Base-by-base conservation (phyloP, 805 yeast species). In the Ogataea chonburiensis region DNA sequence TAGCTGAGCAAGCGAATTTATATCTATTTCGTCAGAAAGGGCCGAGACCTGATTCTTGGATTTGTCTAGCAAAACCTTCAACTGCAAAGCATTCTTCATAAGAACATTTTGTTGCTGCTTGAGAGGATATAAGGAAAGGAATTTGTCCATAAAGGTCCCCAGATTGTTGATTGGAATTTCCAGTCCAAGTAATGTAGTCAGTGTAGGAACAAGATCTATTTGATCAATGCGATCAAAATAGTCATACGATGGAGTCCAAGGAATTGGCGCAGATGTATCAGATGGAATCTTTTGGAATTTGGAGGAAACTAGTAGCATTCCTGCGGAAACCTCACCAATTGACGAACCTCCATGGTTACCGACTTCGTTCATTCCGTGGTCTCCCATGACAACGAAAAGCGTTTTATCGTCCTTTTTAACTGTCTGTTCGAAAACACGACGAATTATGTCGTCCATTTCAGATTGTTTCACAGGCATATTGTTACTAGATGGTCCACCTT, bases 271-370 rank as follows among this genome's bases (percentile, higher is more conserved):
- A 17, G 38, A 21, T n/a, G 31, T 7, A 5, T 30, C 37, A 52
- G 45, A 4, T 5, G 49, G 40, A 9, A 55, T 46, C 1, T 50
- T 38, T 31, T 63, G 46, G 37, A 88, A 72, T 47, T 72, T 71
- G 7, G 81, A 76, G 0, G 96, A 81, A 0, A 84, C 63, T 27
- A 91, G 70, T 1, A 79, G 63, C 52, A 93, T 51, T 0, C 83
- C 97, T 1, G 98, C 82, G 11, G 88, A 83, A 0, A 97, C 91
- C 59, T 93, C 99, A 2, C 96, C 95, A 0, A 71, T 56, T 3
- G 96, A 84, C 0, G 97, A 86, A 1, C 98, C 99, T 6, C 99
- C 99, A 58, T 93, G 98, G 51, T 89, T 91, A 1, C 97, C 97
- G 4, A 83, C 75, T 34, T 88, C 94, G 54, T 88, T 88, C 97